Evolutionary conservation across 768 basidiomycete genomes (phyloP).

Genomic region (Panaeolus cyanescens): DNA sequence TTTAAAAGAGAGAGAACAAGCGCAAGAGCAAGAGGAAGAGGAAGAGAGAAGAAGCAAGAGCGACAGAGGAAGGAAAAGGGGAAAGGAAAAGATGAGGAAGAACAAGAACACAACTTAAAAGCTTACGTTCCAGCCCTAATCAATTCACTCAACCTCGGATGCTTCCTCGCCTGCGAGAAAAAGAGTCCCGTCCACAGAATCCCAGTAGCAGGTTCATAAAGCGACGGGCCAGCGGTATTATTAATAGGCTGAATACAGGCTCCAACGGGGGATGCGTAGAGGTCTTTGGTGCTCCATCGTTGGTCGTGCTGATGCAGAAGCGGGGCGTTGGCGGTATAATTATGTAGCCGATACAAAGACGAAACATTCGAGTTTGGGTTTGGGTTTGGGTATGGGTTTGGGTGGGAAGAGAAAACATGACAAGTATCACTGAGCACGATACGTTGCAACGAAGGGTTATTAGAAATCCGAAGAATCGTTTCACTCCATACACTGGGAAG

Average conservation of each 20-base stretch:
- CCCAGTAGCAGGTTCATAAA: constrained; percentile 19
- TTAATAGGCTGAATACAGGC: not conserved
- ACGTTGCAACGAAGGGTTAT: constrained; percentile 49
- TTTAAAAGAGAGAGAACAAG: too few relatives aligned
- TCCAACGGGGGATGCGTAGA: constrained; percentile 15
- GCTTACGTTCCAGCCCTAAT: constrained; percentile 56
- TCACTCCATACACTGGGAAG: constrained; percentile 64
- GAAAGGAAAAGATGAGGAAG: constrained; percentile 9
- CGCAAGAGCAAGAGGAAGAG: too few relatives aligned
- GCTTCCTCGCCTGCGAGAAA: constrained; percentile 55
- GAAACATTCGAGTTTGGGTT: too few relatives aligned
- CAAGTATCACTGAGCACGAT: constrained; percentile 37
- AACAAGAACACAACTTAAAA: too few relatives aligned
- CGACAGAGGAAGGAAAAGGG: constrained; percentile 6
- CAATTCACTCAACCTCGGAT: constrained; percentile 52
- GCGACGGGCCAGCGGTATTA: too few relatives aligned
- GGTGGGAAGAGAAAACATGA: constrained; percentile 8
- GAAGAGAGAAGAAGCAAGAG: too few relatives aligned
- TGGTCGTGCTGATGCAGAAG: constrained; percentile 8
- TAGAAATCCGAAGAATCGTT: constrained; percentile 47
- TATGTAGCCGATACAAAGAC: too few relatives aligned
- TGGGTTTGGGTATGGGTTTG: too few relatives aligned
- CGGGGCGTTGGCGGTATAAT: too few relatives aligned
- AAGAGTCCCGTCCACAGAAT: constrained; percentile 55
- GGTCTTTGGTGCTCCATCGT: constrained; percentile 15